Percentiles rank a stretch among this genome's conserved stretches.
Evolutionary conservation across 2,329 filamentous ascomycete species (phyloP).

Genomic region (Trichoderma polysporum): DNA sequence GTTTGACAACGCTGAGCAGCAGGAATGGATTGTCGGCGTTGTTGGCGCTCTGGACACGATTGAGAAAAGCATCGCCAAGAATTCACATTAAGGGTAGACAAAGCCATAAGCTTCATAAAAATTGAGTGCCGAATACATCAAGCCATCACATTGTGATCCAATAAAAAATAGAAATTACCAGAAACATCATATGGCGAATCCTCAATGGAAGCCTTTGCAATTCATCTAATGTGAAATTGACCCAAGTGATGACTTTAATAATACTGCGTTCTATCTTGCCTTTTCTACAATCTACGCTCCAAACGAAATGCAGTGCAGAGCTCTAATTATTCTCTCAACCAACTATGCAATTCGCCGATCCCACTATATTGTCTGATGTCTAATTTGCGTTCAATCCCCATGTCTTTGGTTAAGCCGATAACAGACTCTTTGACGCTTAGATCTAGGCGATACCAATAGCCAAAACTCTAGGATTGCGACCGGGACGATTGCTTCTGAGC

Average conservation of each 20-base stretch:
- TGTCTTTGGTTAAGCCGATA: rapidly evolving
- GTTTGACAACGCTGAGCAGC: conserved; percentile 40
- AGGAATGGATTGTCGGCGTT: conserved; percentile 24
- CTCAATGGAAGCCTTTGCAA: too few species aligned
- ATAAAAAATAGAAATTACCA: not conserved
- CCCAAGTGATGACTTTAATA: rapidly evolving
- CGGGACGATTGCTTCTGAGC: not conserved
- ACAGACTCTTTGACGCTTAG: not conserved
- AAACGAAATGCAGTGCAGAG: not conserved
- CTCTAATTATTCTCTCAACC: not conserved
- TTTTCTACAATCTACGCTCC: not conserved
- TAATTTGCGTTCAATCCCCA: too few species aligned
- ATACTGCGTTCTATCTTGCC: not conserved
- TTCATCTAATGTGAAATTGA: too few species aligned
- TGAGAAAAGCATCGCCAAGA: conserved; percentile 26
- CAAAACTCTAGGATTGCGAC: not conserved
- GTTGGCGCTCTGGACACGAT: conserved; percentile 28
- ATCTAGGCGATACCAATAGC: not conserved
- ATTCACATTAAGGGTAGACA: not conserved
- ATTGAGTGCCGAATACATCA: not conserved
- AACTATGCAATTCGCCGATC: not conserved
- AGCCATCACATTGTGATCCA: not conserved
- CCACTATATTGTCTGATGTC: too few species aligned
- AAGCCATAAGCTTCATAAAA: not conserved
- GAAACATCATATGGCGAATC: too few species aligned